Percentiles rank a stretch among this genome's conserved stretches.
Conservation (phyloP, 495 filamentous ascomycete species). For the Pyrenula aspistea region DNA sequence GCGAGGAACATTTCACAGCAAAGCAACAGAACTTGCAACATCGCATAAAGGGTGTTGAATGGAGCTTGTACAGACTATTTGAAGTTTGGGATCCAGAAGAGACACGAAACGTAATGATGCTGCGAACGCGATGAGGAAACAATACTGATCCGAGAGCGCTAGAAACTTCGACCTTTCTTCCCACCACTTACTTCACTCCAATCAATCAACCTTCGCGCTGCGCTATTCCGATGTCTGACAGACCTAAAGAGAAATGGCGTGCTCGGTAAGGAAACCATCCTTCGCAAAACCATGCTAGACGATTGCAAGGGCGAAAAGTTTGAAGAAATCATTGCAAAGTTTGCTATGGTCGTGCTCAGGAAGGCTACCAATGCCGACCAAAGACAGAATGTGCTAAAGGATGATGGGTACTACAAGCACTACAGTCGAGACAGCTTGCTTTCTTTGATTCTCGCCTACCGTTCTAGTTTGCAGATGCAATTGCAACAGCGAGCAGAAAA, state of each 20-base stretch:
- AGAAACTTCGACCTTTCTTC: conserved; percentile 85
- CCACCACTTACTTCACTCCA: conserved; percentile 77
- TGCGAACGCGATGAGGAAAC: conserved; percentile 3
- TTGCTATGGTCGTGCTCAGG: conserved; percentile 70
- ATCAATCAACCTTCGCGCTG: conserved; percentile 77
- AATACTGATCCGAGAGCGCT: too few relatives aligned
- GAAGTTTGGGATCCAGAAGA: conserved; percentile 66
- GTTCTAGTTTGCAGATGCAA: conserved; percentile 35
- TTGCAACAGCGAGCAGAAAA: background rate
- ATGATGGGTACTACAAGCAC: background rate
- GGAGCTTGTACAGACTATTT: conserved; percentile 74
- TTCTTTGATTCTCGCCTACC: conserved; percentile 62
- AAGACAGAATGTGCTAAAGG: background rate
- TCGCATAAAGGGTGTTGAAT: conserved; percentile 68
- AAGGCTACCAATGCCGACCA: conserved; percentile 26
- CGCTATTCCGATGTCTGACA: conserved; percentile 65
- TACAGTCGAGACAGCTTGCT: conserved; percentile 43
- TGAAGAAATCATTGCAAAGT: conserved; percentile 65
- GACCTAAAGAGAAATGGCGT: conserved; percentile 78
- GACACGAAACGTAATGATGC: conserved; percentile 47
- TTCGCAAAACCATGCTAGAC: conserved; percentile 85
- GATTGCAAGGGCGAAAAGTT: conserved; percentile 78
- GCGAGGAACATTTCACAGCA: conserved; percentile 47
- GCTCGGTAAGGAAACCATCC: conserved; percentile 59
- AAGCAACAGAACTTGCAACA: conserved; percentile 65